Conservation (phyloP, 2,329 filamentous ascomycete genomes). For the Alternaria triticimaculans region DNA sequence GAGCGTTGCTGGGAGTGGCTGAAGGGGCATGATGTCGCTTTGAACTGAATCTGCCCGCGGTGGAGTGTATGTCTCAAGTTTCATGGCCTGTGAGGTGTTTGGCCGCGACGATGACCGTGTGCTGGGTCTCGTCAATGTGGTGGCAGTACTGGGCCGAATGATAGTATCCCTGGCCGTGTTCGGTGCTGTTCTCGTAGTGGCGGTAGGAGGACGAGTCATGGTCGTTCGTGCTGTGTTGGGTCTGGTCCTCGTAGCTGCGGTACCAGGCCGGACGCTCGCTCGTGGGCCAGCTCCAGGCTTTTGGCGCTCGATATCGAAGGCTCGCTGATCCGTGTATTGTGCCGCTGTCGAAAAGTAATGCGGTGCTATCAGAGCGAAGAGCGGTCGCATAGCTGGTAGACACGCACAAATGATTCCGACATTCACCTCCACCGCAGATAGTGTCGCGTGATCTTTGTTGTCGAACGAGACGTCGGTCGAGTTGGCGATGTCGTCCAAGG, state of each 20-base stretch:
- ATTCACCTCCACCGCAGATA: constrained; percentile 44
- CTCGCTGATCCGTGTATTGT: constrained; percentile 18
- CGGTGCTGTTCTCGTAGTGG: not conserved
- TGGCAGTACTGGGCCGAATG: not conserved
- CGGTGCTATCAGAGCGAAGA: constrained; percentile 50
- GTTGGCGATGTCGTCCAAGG: constrained; percentile 37
- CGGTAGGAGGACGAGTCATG: not conserved
- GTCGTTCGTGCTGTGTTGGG: constrained; percentile 8
- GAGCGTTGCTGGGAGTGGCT: constrained; percentile 11
- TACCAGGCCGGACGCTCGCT: constrained; percentile 13
- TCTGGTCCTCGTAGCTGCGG: constrained; percentile 1
- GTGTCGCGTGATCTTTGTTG: constrained; percentile 40
- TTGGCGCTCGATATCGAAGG: constrained; percentile 30
- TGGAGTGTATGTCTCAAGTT: not conserved
- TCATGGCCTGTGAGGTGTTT: not conserved
- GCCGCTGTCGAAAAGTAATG: constrained; percentile 34
- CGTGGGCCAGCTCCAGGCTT: constrained; percentile 20
- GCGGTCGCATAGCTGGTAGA: constrained; percentile 44
- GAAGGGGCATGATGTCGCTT: constrained; percentile 1
- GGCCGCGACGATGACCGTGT: not conserved
- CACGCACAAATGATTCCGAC: constrained; percentile 45
- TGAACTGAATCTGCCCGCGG: not conserved
- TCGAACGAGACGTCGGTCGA: constrained; percentile 41
- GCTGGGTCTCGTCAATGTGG: not conserved
- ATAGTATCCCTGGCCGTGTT: not conserved